Conservation (phyloP, 352 stramenopile genomes). For the Nothophytophthora sp. region DNA sequence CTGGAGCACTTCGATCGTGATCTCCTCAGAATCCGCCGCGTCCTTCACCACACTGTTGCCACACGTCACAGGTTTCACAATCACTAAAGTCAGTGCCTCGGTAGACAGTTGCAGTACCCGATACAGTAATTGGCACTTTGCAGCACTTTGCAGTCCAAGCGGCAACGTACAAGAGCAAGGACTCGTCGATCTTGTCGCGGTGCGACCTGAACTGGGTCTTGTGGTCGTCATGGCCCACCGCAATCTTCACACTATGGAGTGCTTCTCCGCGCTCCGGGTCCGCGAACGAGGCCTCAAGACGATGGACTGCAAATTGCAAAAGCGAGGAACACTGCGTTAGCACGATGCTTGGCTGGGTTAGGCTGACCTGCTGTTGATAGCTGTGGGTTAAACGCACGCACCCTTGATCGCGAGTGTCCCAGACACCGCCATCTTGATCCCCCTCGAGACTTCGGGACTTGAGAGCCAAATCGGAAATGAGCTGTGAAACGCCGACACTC, state of each 20-base stretch:
- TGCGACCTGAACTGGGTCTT: conserved; percentile 11
- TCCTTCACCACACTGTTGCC: conserved; percentile 32
- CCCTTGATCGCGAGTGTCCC: conserved; percentile 21
- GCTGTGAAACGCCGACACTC: no score
- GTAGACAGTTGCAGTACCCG: no score
- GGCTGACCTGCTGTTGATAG: no score
- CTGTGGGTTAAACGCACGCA: no score
- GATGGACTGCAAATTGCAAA: conserved; percentile 3
- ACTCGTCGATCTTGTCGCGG: conserved; percentile 18
- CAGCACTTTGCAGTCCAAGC: not conserved
- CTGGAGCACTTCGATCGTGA: conserved; percentile 43
- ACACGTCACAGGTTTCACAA: no score
- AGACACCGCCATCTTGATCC: conserved; percentile 15
- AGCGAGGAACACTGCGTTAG: no score
- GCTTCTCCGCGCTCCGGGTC: conserved; percentile 1
- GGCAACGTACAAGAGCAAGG: conserved; percentile 24
- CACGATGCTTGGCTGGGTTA: no score
- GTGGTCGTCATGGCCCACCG: conserved; percentile 5
- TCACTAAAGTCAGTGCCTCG: no score
- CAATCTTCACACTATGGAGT: not conserved
- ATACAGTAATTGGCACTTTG: not conserved
- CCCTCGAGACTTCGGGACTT: conserved; percentile 9
- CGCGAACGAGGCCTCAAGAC: conserved; percentile 7
- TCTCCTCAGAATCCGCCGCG: conserved; percentile 21
- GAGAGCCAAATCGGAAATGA: conserved; percentile 22